A percentile compares a stretch with the other conserved stretches of the same genome.
Evolutionary conservation across 768 basidiomycete species (phyloP).

Genomic region (Pisolithus microcarpus): DNA sequence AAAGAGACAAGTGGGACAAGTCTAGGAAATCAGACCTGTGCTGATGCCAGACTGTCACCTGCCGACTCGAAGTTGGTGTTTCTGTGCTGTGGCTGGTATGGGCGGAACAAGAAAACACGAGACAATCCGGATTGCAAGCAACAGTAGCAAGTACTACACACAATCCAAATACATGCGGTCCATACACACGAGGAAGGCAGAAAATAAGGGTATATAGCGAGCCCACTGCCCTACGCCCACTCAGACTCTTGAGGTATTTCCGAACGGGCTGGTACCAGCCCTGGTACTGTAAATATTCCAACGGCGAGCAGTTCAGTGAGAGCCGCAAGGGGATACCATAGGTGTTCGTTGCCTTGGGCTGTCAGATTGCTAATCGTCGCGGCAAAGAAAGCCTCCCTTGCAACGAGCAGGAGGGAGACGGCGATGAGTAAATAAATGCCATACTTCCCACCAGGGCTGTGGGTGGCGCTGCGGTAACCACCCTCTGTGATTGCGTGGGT

Average conservation of each 20-base stretch:
- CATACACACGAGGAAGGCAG: not conserved
- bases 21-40: too few species aligned
- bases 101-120: not conserved
- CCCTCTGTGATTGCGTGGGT: constrained; percentile 3
- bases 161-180: not conserved
- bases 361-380: constrained; percentile 12
- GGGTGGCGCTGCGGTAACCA: not conserved
- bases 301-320: constrained; percentile 27
- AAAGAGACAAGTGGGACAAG: not conserved
- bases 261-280: constrained; percentile 23
- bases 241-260: constrained; percentile 1
- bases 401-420: constrained; percentile 21
- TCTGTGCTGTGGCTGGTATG: too few species aligned
- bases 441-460: constrained; percentile 11
- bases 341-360: constrained; percentile 19
- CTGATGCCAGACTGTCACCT: too few species aligned
- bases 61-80: too few species aligned
- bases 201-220: not conserved
- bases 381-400: constrained; percentile 25
- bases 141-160: not conserved
- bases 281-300: constrained; percentile 20
- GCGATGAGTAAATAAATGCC: constrained; percentile 18
- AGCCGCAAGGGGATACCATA: constrained; percentile 29
- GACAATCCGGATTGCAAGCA: too few species aligned
- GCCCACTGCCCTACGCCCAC: not conserved